Base-by-base conservation (phyloP, 1,139 yeast genomes). In the Nakaseomyces kungkrabaensis region DNA sequence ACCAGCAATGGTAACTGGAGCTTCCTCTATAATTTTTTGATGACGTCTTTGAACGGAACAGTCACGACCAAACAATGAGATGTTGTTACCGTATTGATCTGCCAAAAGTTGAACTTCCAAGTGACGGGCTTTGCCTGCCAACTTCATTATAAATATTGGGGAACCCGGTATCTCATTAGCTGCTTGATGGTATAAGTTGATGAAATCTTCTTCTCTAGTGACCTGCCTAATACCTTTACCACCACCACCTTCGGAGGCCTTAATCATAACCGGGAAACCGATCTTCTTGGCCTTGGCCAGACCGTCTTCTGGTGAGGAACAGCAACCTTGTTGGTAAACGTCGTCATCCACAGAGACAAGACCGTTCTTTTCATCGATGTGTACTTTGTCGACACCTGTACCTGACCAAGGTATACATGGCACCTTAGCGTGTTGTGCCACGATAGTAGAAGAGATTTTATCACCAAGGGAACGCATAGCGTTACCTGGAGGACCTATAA, bases 331-430 rank as follows among this genome's bases (percentile, higher is more conserved):
- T 56, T 82, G 78, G 67, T 94, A 92, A 41, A 85, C 77, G 4
- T 77, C 83, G 48, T 87, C 96, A 50, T 83, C 75, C 49, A 92
- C 98, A 37, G 96, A 86, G 37, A 92, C 98, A 57, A 92, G 76
- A 56, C 85, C 84, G 36, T 94, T 79, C 40, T 68, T 63, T 34
- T 71, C 62, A 66, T 92, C 96, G 47, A 87, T 69, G 32, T 67
- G 62, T 51, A 92, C 98, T 52, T 84, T 77, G 56, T 83, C 88
- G 49, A 92, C 95, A 59, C 97, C 97, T 33, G 97, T 86, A 68
- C 98, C 98, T 11, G 97, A 89, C 98, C 98, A 92, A 54, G 98
- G 97, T 62, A 92, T 92, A 77, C 97, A 90, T 46, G 98, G 98
- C 37, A 92, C 97, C 41, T 85, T 72, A 31, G 98, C 98, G 65